A percentile compares a stretch with the other conserved stretches of the same genome.
Evolutionary conservation across 129 eudicot species (phyloP).

Genomic region (Lonicera japonica): DNA sequence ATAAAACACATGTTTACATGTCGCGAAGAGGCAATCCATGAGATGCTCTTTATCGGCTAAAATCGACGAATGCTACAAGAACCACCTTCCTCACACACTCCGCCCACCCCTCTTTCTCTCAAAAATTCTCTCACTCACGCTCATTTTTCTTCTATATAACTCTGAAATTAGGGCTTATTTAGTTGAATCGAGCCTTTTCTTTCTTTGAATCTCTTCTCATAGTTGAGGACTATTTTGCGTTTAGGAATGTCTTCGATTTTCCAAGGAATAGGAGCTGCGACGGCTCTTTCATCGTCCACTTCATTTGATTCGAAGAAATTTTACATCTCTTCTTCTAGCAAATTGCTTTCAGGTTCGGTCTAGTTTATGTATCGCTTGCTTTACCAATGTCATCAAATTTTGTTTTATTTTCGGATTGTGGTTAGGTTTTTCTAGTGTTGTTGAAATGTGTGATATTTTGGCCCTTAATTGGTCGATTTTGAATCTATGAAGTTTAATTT

Average conservation of each 20-base stretch:
- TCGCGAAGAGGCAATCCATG: too few relatives aligned
- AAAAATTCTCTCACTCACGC: background rate
- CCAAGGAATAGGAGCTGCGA: slow-evolving; percentile 24
- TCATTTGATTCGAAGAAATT: slow-evolving; percentile 17
- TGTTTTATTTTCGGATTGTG: too few relatives aligned
- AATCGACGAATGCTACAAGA: background rate
- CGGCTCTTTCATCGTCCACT: slow-evolving; percentile 20
- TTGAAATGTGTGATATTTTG: background rate
- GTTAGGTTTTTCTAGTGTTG: too few relatives aligned
- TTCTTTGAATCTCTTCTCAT: background rate
- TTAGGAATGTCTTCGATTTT: slow-evolving; percentile 30
- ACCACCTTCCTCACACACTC: background rate
- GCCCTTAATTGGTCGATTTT: background rate
- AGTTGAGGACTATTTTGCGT: background rate
- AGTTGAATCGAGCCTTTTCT: background rate
- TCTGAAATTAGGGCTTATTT: background rate
- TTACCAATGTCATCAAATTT: background rate
- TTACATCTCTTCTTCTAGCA: slow-evolving; percentile 7
- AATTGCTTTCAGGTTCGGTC: slow-evolving; percentile 13
- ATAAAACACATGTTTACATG: too few relatives aligned
- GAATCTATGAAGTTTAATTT: background rate
- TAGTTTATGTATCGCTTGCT: background rate
- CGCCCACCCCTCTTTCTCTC: background rate
- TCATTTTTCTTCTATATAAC: background rate
- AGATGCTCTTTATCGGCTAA: too few relatives aligned